These are phyloP conservation scores for Piromyces sp. DNA, from an alignment of 192 early-diverging fungal species.

Conservation along the genomic window DNA sequence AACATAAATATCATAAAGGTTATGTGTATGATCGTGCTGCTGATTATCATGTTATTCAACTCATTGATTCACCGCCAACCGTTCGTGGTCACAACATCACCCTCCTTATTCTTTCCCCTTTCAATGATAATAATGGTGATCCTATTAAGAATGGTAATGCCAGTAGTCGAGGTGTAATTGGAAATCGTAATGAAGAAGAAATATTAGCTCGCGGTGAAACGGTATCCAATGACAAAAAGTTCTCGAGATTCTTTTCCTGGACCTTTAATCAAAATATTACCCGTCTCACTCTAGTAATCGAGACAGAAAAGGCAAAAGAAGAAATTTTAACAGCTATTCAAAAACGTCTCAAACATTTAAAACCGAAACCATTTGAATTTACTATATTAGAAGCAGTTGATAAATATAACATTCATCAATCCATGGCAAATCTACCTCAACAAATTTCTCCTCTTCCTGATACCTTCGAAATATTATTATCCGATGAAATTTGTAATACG, in stretches of 20 bases:
- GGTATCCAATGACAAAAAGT: neutral
- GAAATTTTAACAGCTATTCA: neutral
- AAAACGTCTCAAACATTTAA: neutral
- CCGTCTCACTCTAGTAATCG: neutral
- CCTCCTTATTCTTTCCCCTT: neutral
- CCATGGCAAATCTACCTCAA: neutral
- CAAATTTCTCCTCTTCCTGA: neutral
- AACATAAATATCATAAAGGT: neutral
- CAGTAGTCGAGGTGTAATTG: no score
- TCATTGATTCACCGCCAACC: neutral
- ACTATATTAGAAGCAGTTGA: neutral
- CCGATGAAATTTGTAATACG: neutral
- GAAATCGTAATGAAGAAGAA: neutral
- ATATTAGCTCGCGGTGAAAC: neutral
- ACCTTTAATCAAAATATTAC: neutral
- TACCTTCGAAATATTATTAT: neutral
- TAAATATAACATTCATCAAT: neutral
- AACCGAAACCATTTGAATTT: neutral
- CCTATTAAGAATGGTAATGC: neutral
- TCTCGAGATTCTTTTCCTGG: neutral
- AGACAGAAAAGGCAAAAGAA: neutral
- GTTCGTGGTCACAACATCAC: neutral
- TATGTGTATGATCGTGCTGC: neutral
- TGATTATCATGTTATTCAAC: neutral
- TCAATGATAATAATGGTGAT: neutral